Base-by-base conservation (phyloP, 352 stramenopile species). In the Globisporangium solare region DNA sequence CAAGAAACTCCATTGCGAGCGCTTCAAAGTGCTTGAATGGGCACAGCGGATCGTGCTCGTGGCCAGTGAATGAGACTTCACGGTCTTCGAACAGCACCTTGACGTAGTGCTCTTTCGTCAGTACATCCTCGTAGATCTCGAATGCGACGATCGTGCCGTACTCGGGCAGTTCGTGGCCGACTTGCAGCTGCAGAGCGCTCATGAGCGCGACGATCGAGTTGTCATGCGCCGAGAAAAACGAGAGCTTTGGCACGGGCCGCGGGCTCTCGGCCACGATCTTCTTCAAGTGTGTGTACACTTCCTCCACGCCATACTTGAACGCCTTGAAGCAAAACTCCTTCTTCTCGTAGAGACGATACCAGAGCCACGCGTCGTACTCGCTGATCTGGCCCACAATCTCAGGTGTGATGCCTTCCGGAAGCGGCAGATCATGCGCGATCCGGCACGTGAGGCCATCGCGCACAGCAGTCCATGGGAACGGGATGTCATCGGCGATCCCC, bases 161-260 rank as follows among this genome's bases (percentile, higher is more conserved):
- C 51, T 83, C 67, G 0, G 84, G 84, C 41, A 89, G 50, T 4
- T 76, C 64, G 6, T 56, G 61, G 6, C 74, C 74, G 42, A 89
- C 75, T 6, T 91, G 64, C 18, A 94, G 68, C 58, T 88, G 72
- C 27, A 94, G 56, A 45, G 82, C 79, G 22, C 74, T 75, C 60
- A 90, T 53, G 56, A 92, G 72, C 21, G 79, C 81, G 14, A 94
- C 79, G 65, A 94, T 87, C 42, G 84, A 89, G 62, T 92, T 92
- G 67, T 94, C 81, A 53, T 94, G 84, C 1, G 82, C 82, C 18
- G 84, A 94, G 66, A 91, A 91, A 65, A 94, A 88, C 27, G 82
- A 73, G n/a, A 94, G 56, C 47, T 83, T 85, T 31, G 71, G 66
- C 37, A 52, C 22, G 17, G 60, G 49, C 22, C 52, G 47, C 37